These are phyloP conservation scores for Penicillium flavigenum DNA, from an alignment of 495 filamentous ascomycete genomes.

Conservation along the genomic window DNA sequence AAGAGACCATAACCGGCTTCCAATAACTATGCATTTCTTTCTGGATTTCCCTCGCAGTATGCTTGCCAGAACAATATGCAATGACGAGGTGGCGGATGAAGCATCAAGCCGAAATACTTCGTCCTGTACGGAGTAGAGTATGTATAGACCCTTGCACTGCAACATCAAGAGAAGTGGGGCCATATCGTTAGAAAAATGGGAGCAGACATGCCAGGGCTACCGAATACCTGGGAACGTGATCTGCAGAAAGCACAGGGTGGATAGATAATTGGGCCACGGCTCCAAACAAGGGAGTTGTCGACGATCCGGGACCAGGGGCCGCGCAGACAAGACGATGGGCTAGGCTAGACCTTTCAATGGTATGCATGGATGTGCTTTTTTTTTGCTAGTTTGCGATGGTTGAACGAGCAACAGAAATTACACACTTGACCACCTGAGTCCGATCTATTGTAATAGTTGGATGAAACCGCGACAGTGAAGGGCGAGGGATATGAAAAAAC, in stretches of 20 bases:
- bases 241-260: slow-evolving; percentile 17
- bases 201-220: slow-evolving; percentile 26
- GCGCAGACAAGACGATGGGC: slow-evolving; percentile 1
- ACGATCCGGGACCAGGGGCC: slow-evolving; percentile 8
- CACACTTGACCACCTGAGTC: not conserved
- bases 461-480: not conserved
- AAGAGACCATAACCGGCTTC: not conserved
- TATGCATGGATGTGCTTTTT: slow-evolving; percentile 6
- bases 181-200: slow-evolving; percentile 19
- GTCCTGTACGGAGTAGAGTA: slow-evolving; percentile 1
- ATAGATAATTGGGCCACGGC: slow-evolving; percentile 22
- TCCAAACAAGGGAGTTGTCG: slow-evolving; percentile 24
- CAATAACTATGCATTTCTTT: not conserved
- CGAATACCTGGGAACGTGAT: slow-evolving; percentile 25
- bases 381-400: not conserved
- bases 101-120: slow-evolving; percentile 3
- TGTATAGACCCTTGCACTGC: slow-evolving; percentile 5
- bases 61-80: not conserved
- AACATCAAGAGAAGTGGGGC: slow-evolving; percentile 12
- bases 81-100: slow-evolving; percentile 15
- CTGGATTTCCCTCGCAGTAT: slow-evolving; percentile 2
- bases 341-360: slow-evolving; percentile 14
- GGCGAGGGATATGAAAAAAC: slow-evolving; percentile 7
- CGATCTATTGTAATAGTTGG: not conserved
- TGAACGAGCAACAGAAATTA: slow-evolving; percentile 5